These are phyloP conservation scores for Kurtzmaniella quercitrusa DNA, from an alignment of 1,139 yeast genomes.

Conservation along the genomic window DNA sequence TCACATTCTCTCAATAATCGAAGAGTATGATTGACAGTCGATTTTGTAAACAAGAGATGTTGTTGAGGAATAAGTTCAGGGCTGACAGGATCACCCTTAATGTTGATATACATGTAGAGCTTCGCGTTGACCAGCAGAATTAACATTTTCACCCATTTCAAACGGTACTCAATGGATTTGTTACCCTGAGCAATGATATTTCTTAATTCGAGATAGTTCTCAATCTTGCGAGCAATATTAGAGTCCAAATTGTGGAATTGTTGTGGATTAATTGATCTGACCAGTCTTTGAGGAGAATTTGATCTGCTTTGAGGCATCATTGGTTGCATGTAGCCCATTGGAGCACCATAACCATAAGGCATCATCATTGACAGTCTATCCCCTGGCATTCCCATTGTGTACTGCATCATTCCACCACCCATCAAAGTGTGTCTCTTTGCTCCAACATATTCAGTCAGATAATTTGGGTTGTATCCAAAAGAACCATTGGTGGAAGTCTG, in stretches of 20 bases:
- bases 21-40: constrained; percentile 36
- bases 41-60: constrained; percentile 36
- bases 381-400: constrained; percentile 6
- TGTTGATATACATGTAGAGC: constrained; percentile 40
- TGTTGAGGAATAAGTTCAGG: constrained; percentile 30
- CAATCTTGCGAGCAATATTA: constrained; percentile 29
- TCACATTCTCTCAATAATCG: constrained; percentile 37
- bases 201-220: constrained; percentile 34
- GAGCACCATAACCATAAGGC: constrained; percentile 5
- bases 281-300: constrained; percentile 7
- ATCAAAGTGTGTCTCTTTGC: constrained; percentile 22
- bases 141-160: constrained; percentile 45
- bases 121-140: constrained; percentile 38
- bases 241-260: constrained; percentile 10
- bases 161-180: constrained; percentile 39
- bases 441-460: constrained; percentile 17
- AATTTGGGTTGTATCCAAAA: constrained; percentile 9
- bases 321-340: constrained; percentile 5
- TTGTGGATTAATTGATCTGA: constrained; percentile 1
- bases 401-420: constrained; percentile 4
- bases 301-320: constrained; percentile 6
- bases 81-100: constrained; percentile 40
- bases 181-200: constrained; percentile 40
- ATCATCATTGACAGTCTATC: constrained; percentile 5
- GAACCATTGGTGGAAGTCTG: neutral